These are phyloP conservation scores for Phytopythium mirpurense DNA, from an alignment of 352 stramenopile genomes.

Conservation along the genomic window DNA sequence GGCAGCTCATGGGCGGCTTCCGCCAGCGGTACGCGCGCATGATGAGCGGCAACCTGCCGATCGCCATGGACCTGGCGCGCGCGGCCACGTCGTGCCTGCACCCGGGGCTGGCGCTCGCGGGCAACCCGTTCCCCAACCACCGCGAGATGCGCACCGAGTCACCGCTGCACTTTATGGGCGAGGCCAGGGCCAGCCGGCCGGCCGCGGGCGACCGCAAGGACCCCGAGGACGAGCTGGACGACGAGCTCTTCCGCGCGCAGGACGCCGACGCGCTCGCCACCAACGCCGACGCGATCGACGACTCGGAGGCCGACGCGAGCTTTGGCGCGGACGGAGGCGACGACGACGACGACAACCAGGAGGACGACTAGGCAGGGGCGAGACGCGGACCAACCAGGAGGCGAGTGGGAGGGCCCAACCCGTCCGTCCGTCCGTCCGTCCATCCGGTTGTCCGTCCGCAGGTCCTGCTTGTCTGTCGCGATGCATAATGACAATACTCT, in stretches of 20 bases:
- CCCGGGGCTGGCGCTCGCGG: conserved; percentile 19
- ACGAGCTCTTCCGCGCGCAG: conserved; percentile 8
- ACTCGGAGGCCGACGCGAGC: conserved; percentile 4
- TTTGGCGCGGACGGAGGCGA: conserved; percentile 9
- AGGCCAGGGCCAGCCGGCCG: conserved; percentile 13
- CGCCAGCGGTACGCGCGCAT: conserved; percentile 38
- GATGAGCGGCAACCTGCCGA: conserved; percentile 30
- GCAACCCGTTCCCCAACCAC: conserved; percentile 36
- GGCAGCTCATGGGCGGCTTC: conserved; percentile 37
- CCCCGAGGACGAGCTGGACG: conserved; percentile 10
- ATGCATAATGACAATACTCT: no score
- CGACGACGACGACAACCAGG: conserved; percentile 3
- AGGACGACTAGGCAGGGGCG: neutral
- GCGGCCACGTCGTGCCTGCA: conserved; percentile 9
- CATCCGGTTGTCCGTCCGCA: no score
- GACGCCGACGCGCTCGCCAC: neutral
- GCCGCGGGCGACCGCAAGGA: conserved; percentile 3
- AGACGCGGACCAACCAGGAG: no score
- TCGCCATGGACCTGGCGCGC: conserved; percentile 18
- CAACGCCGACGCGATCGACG: conserved; percentile 8
- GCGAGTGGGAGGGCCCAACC: no score
- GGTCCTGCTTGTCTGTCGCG: no score
- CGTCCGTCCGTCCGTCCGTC: no score
- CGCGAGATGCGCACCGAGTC: conserved; percentile 14
- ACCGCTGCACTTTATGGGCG: conserved; percentile 35